Conservation (phyloP, 371 early-diverging fungal species). For the Blastocladiella emersonii region DNA sequence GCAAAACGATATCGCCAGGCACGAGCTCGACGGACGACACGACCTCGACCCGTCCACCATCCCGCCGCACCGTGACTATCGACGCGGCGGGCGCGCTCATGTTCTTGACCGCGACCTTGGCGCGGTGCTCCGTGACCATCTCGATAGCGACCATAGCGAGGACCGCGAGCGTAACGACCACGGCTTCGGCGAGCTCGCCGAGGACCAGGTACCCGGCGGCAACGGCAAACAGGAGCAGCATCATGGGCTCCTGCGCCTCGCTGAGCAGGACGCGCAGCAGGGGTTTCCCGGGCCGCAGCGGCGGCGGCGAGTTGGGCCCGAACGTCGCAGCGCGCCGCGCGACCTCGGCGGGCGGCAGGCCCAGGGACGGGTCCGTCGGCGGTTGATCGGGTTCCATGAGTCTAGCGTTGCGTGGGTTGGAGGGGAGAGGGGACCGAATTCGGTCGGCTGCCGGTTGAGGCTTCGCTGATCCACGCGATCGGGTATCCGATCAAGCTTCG, state of each 20-base stretch:
- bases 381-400: too few relatives aligned
- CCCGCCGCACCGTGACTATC: background rate
- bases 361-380: too few relatives aligned
- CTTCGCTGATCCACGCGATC: too few relatives aligned
- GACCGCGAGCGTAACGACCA: background rate
- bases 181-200: background rate
- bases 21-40: slow-evolving; percentile 12
- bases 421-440: too few relatives aligned
- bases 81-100: background rate
- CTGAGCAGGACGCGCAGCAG: background rate
- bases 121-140: background rate
- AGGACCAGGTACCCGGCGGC: background rate
- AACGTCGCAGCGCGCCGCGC: too few relatives aligned
- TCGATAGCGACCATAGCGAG: background rate
- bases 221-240: background rate
- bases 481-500: too few relatives aligned
- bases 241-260: background rate
- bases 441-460: too few relatives aligned
- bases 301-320: too few relatives aligned
- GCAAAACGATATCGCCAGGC: slow-evolving; percentile 27
- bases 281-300: too few relatives aligned
- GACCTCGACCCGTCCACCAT: background rate
- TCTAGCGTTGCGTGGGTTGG: too few relatives aligned
- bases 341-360: too few relatives aligned
- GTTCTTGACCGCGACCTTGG: background rate